phyloP scores from a whole-genome alignment of 78 protist genomes.

The Salpingoeca rosetta region DNA sequence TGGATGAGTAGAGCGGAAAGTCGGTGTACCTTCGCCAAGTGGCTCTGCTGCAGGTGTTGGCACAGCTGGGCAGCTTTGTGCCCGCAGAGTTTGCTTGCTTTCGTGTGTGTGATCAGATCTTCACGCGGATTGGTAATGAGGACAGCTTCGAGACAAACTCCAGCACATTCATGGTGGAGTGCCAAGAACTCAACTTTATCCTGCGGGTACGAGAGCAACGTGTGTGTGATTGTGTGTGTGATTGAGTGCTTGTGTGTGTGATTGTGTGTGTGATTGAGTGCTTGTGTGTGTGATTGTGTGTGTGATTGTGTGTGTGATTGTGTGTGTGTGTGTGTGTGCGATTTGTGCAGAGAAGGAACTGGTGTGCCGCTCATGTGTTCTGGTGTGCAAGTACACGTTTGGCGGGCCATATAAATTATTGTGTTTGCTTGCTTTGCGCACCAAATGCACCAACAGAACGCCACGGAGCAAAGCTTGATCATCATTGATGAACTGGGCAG shows the following conservation, averaged over 20 bases:
- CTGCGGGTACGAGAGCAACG: neutral
- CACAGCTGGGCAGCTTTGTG: conserved; percentile 45
- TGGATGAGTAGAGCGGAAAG: conserved; percentile 27
- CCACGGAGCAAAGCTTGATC: conserved; percentile 6
- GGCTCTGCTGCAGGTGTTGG: conserved; percentile 19
- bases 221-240: neutral
- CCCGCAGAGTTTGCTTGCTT: conserved; percentile 36
- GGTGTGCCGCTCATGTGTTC: conserved; percentile 5
- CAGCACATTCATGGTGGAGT: conserved; percentile 40
- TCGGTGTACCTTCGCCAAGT: conserved; percentile 27
- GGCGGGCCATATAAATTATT: too few species aligned
- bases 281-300: neutral
- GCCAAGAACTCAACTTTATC: neutral
- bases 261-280: neutral
- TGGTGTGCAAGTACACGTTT: too few species aligned
- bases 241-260: neutral
- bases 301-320: neutral
- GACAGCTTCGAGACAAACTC: conserved; percentile 30
- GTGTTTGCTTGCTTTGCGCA: too few species aligned
- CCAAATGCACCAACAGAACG: too few species aligned
- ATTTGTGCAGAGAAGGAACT: conserved; percentile 24
- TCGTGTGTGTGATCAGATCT: conserved; percentile 21
- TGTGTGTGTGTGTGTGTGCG: neutral
- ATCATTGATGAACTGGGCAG: conserved; percentile 72
- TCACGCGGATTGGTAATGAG: conserved; percentile 23